Evolutionary conservation across 2,329 filamentous ascomycete genomes (phyloP).

Genomic region (Epichloe sylvatica): DNA sequence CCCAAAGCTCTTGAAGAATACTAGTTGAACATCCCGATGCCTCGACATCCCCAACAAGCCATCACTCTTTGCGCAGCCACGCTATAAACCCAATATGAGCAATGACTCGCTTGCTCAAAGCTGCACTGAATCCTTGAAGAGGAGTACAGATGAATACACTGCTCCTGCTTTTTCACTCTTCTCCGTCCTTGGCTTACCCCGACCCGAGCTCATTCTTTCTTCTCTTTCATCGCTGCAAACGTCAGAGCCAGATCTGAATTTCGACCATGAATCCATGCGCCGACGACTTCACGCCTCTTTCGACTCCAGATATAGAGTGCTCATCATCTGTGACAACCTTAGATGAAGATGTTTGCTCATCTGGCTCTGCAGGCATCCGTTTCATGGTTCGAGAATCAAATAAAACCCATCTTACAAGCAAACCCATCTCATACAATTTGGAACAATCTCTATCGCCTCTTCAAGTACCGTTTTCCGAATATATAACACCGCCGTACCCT

Average conservation of each 20-base stretch:
- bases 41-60: not conserved
- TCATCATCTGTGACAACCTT: not conserved
- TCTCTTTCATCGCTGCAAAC: not conserved
- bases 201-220: not conserved
- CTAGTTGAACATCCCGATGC: not conserved
- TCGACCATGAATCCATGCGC: conserved; percentile 5
- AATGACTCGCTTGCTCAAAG: not conserved
- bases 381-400: not conserved
- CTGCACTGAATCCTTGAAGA: not conserved
- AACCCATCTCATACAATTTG: not conserved
- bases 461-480: not conserved
- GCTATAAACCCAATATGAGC: not conserved
- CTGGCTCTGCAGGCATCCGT: not conserved
- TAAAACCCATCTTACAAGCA: not conserved
- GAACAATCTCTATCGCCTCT: not conserved
- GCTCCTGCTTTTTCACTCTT: not conserved
- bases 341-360: not conserved
- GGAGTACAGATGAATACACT: not conserved
- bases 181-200: not conserved
- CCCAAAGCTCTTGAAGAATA: not conserved
- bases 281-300: conserved; percentile 3
- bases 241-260: not conserved
- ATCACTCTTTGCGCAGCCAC: not conserved
- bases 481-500: not conserved
- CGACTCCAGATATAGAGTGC: not conserved